These are phyloP conservation scores for Actinomortierella ambigua DNA, from an alignment of 371 early-diverging fungal genomes.

Conservation along the genomic window DNA sequence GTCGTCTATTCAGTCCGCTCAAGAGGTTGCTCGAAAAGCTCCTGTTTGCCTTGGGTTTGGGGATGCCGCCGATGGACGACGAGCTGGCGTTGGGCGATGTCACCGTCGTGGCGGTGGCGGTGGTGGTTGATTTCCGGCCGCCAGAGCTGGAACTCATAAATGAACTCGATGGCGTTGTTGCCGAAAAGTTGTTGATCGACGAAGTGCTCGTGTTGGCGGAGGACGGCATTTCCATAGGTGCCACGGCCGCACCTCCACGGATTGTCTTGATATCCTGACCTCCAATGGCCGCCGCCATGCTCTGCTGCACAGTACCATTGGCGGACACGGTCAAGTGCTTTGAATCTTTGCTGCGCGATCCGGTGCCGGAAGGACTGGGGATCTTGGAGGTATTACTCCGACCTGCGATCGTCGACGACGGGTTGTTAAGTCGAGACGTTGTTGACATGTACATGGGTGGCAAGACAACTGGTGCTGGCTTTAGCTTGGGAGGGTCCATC, in stretches of 20 bases:
- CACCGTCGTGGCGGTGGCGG: background rate
- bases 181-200: slow-evolving; percentile 10
- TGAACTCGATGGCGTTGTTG: background rate
- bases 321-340: too few relatives aligned
- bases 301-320: too few relatives aligned
- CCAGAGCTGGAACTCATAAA: background rate
- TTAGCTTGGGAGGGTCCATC: slow-evolving; percentile 40
- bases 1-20: slow-evolving; percentile 16
- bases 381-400: slow-evolving; percentile 26
- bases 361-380: slow-evolving; percentile 27
- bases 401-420: slow-evolving; percentile 20
- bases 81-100: background rate
- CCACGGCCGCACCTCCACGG: slow-evolving; percentile 28
- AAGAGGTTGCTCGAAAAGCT: slow-evolving; percentile 36
- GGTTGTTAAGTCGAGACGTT: slow-evolving; percentile 17
- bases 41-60: slow-evolving; percentile 26
- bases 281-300: too few relatives aligned
- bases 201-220: slow-evolving; percentile 16
- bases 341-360: too few relatives aligned
- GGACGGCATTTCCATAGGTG: background rate
- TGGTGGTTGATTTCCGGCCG: background rate
- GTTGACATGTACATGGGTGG: slow-evolving; percentile 46
- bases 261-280: slow-evolving; percentile 36
- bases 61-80: background rate
- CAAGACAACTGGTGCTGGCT: slow-evolving; percentile 20